Evolutionary conservation across 2,329 filamentous ascomycete species (phyloP).

Genomic region (Sarocladium strictum): DNA sequence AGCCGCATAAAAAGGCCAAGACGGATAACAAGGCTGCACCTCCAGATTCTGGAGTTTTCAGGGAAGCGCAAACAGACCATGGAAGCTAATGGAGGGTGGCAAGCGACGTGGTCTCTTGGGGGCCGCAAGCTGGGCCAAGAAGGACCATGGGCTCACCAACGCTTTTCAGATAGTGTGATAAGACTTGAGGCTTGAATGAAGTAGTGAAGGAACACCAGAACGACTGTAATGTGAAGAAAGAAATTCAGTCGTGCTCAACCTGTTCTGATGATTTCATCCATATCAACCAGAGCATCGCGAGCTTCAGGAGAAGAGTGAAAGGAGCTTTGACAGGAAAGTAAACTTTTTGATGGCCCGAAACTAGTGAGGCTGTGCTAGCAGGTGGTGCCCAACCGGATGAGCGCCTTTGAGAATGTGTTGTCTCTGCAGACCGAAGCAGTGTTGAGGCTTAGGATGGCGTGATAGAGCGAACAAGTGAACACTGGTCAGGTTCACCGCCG

Average conservation of each 20-base stretch:
- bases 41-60: neutral
- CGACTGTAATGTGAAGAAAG: no score
- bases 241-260: no score
- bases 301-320: neutral
- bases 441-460: neutral
- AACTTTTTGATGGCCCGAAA: neutral
- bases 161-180: no score
- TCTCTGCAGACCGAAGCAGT: neutral
- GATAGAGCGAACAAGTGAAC: neutral
- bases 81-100: neutral
- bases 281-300: neutral
- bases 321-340: neutral
- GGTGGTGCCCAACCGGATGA: neutral
- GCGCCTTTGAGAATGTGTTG: neutral
- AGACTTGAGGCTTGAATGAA: no score
- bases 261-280: no score
- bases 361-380: neutral
- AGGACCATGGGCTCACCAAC: neutral
- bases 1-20: neutral
- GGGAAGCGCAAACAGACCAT: neutral
- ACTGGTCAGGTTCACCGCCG: neutral
- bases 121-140: neutral
- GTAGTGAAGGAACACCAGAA: no score
- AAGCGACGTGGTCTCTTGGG: constrained; percentile 1
- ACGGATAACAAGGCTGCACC: neutral